Evolutionary conservation across 2,329 filamentous ascomycete species (phyloP).

Genomic region (Epichloe brachyelytri): DNA sequence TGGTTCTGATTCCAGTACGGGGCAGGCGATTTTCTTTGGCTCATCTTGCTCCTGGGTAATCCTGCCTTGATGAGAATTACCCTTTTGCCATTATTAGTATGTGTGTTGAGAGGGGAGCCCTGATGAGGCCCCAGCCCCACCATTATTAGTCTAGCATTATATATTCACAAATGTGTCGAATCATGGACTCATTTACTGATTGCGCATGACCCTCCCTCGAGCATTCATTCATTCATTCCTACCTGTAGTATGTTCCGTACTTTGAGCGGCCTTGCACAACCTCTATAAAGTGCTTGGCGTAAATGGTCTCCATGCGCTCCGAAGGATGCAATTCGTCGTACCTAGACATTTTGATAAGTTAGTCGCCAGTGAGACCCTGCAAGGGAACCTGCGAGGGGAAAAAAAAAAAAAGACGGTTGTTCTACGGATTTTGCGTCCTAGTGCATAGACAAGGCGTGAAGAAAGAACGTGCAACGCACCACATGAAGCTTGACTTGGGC

Average conservation of each 20-base stretch:
- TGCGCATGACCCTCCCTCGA: not conserved
- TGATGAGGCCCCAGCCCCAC: too few species aligned
- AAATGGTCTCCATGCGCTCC: conserved; percentile 38
- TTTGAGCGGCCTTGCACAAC: conserved; percentile 26
- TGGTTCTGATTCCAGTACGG: conserved; percentile 23
- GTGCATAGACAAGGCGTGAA: not conserved
- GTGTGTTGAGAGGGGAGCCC: too few species aligned
- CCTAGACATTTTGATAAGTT: conserved; percentile 12
- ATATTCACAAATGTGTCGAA: not conserved
- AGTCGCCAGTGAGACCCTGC: not conserved
- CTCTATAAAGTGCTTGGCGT: conserved; percentile 28
- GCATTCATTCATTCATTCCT: not conserved
- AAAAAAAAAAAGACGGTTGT: not conserved
- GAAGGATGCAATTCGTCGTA: conserved; percentile 62
- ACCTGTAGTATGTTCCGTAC: conserved; percentile 22
- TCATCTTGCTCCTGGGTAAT: not conserved
- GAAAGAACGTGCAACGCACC: conserved; percentile 31
- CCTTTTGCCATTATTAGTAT: too few species aligned
- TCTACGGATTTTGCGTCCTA: not conserved
- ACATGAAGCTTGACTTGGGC: conserved; percentile 49
- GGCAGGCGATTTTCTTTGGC: conserved; percentile 8
- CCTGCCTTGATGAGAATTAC: too few species aligned
- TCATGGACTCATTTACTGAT: not conserved
- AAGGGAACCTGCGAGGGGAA: too few species aligned
- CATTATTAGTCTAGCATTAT: too few species aligned